phyloP scores from a whole-genome alignment of 176 grass and related monocot species.

The Rhynchospora pubera region DNA sequence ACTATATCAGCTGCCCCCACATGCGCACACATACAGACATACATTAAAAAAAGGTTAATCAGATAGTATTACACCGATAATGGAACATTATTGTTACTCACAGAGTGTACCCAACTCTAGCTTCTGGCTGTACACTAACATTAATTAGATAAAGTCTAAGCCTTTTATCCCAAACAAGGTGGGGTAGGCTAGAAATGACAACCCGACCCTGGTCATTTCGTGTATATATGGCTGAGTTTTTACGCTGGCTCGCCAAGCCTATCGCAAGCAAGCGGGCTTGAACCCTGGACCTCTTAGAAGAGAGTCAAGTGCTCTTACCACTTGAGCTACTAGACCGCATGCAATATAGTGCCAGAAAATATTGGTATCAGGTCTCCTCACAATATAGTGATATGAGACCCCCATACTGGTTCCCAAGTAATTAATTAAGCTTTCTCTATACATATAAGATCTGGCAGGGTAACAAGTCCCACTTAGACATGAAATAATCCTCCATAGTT shows the following conservation, averaged over 20 bases:
- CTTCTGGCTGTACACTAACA: not conserved
- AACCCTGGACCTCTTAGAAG: too few species aligned
- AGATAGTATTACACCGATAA: not conserved
- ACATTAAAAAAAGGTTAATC: not conserved
- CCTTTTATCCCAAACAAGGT: too few species aligned
- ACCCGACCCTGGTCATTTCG: too few species aligned
- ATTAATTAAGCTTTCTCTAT: not conserved
- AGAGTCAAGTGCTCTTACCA: too few species aligned
- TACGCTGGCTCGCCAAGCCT: too few species aligned
- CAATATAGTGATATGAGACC: not conserved
- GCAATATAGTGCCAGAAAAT: not conserved
- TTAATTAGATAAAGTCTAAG: too few species aligned
- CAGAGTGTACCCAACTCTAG: not conserved
- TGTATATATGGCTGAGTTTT: too few species aligned
- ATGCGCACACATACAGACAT: not conserved
- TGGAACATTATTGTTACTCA: not conserved
- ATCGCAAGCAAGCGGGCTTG: too few species aligned
- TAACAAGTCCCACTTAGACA: not conserved
- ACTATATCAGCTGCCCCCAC: slow-evolving; percentile 65
- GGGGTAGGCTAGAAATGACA: too few species aligned
- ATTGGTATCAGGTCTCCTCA: not conserved
- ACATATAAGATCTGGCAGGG: not conserved
- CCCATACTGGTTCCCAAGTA: not conserved
- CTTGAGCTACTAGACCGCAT: too few species aligned
- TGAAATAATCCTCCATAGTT: not conserved